phyloP scores from a whole-genome alignment of 2,329 filamentous ascomycete genomes.

The Tricladium varicosporioides region DNA sequence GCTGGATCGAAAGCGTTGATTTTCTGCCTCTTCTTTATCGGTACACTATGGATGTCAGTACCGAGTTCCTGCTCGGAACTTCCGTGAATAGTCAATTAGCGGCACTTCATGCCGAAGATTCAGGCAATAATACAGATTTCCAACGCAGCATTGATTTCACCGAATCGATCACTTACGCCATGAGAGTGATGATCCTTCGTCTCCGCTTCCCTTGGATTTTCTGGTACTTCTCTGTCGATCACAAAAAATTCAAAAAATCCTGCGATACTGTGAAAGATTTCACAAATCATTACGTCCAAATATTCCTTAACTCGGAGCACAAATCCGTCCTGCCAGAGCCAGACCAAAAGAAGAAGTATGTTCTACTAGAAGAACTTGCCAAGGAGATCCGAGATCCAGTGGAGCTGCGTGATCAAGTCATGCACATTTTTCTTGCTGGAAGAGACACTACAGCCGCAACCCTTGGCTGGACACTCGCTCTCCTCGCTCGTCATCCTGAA shows the following conservation, averaged over 20 bases:
- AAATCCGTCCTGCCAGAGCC: constrained; percentile 31
- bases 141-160: constrained; percentile 35
- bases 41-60: constrained; percentile 56
- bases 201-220: constrained; percentile 30
- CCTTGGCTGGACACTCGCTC: constrained; percentile 36
- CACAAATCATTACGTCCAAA: constrained; percentile 28
- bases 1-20: constrained; percentile 44
- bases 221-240: constrained; percentile 22
- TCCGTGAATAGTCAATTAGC: constrained; percentile 46
- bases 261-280: constrained; percentile 27
- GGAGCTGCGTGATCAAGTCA: constrained; percentile 36
- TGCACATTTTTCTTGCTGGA: constrained; percentile 35
- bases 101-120: constrained; percentile 32
- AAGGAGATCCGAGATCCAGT: constrained; percentile 40
- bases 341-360: constrained; percentile 32
- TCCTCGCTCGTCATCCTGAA: constrained; percentile 43
- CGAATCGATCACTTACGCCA: constrained; percentile 38
- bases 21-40: constrained; percentile 56
- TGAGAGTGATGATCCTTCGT: constrained; percentile 33
- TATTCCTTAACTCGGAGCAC: constrained; percentile 21
- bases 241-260: constrained; percentile 31
- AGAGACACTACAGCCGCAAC: constrained; percentile 27
- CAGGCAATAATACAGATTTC: constrained; percentile 15
- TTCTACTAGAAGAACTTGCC: constrained; percentile 49
- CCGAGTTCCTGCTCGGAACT: constrained; percentile 57